Base-by-base conservation (phyloP, 176 grass and related monocot genomes). In the Aegilops sharonensis region DNA sequence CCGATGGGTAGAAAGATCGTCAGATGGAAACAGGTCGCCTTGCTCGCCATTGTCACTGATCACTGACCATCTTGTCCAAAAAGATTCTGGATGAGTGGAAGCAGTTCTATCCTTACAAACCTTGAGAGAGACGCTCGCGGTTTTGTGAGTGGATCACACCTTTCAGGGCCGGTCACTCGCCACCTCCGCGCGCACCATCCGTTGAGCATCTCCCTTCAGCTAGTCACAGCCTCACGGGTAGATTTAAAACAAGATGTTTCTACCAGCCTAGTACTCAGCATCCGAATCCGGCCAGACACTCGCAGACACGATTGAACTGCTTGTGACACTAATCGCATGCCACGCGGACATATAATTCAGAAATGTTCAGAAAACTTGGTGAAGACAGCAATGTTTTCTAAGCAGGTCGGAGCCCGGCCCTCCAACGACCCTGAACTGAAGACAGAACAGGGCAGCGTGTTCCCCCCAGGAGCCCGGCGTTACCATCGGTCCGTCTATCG, bases 61-160 rank as follows among this genome's bases (percentile, higher is more conserved):
- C 27, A 27, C 27, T 27, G 27, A 21, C 84, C 84, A 90, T 83
- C 84, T 83, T 71, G 72, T 39, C 86, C 40, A 9, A 43, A 86
- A 86, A 71, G 76, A 68, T 29, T 73, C 34, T 12, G 65, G 21
- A 20, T 36, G 52, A 50, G 81, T 84, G 87, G 81, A 84, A 79
- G 67, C 56, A 65, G 69, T 67, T 81, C 40, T 54, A 24, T 39
- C 48, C 77, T 20, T 81, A 17, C 63, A 2, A 84, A 36, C 75
- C 23, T 79, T 81, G 48, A 63, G 5, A 11, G 21, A 34, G 25
- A 13, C n/a, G 56, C 37, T 69, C 64, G 2, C 64, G 30, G 54
- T 72, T 83, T 78, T 78, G 3, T 86, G 63, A 42, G 52, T 61
- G 35, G 66, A 54, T 79, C 31, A 4, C 30, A 12, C 21, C 80